Evolutionary conservation across 495 filamentous ascomycete genomes (phyloP).

Genomic region (Xylaria bambusicola): DNA sequence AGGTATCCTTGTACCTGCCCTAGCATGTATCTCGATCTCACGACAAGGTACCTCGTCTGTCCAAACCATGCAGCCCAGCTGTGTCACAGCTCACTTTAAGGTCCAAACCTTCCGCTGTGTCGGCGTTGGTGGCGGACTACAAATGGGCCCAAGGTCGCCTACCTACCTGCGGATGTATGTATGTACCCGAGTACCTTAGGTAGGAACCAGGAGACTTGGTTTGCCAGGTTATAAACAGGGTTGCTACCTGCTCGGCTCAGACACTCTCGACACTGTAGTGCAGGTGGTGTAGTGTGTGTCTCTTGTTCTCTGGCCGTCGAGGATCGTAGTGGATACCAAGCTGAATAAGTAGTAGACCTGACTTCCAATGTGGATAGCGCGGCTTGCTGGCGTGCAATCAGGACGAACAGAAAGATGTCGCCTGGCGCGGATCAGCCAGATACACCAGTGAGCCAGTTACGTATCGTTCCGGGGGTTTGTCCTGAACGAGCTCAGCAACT

Average conservation of each 20-base stretch:
- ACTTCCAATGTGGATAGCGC: not conserved
- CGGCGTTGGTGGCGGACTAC: slow-evolving; percentile 7
- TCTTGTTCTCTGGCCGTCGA: too few relatives aligned
- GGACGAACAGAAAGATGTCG: not conserved
- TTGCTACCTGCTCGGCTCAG: not conserved
- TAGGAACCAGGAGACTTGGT: too few relatives aligned
- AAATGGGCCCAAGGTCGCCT: slow-evolving; percentile 13
- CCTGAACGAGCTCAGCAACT: not conserved
- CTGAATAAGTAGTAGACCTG: slow-evolving; percentile 20
- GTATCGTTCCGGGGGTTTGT: not conserved
- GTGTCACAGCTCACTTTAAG: slow-evolving; percentile 9
- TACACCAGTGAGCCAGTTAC: not conserved
- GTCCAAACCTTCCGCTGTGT: slow-evolving; percentile 3
- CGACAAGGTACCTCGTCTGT: not conserved
- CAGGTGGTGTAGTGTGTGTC: too few relatives aligned
- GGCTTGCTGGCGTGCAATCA: not conserved
- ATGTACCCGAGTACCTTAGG: too few relatives aligned
- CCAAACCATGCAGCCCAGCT: not conserved
- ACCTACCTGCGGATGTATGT: too few relatives aligned
- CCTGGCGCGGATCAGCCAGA: not conserved
- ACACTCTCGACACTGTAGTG: too few relatives aligned
- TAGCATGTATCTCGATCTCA: not conserved
- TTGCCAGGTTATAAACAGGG: too few relatives aligned
- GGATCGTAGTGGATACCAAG: slow-evolving; percentile 5
- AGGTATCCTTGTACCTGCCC: not conserved